Evolutionary conservation across 441 rosid genomes (phyloP).

Genomic region (Capsella rubella): DNA sequence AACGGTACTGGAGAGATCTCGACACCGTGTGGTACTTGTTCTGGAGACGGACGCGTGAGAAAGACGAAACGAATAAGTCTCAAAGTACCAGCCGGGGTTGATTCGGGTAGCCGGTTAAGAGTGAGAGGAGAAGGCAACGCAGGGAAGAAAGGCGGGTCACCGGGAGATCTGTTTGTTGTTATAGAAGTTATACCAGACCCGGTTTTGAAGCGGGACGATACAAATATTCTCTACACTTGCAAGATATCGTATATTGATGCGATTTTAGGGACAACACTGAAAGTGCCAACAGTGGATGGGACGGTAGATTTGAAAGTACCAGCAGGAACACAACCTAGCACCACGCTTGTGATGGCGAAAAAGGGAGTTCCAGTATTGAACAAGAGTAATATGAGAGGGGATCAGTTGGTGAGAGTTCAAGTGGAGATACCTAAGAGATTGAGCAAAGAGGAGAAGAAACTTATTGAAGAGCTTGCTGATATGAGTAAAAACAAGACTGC

Average conservation of each 20-base stretch:
- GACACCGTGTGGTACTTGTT: constrained; percentile 84
- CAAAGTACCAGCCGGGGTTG: constrained; percentile 97
- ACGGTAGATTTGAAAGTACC: constrained; percentile 93
- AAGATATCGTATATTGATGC: constrained; percentile 92
- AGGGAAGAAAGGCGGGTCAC: constrained; percentile 89
- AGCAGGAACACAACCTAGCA: constrained; percentile 88
- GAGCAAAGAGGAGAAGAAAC: constrained; percentile 85
- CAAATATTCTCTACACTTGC: constrained; percentile 84
- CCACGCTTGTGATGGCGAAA: constrained; percentile 92
- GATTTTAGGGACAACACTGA: constrained; percentile 81
- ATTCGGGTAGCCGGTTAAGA: constrained; percentile 91
- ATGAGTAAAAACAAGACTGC: constrained; percentile 88
- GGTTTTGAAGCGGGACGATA: constrained; percentile 87
- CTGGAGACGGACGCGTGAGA: constrained; percentile 89
- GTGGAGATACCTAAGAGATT: constrained; percentile 95
- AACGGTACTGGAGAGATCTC: constrained; percentile 82
- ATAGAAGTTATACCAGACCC: constrained; percentile 90
- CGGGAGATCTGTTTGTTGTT: constrained; percentile 89
- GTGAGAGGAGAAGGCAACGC: constrained; percentile 96
- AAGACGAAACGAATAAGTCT: constrained; percentile 89
- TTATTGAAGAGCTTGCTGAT: constrained; percentile 86
- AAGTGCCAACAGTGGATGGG: constrained; percentile 95
- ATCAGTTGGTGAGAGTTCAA: constrained; percentile 95
- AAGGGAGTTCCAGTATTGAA: constrained; percentile 92
- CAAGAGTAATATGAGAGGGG: constrained; percentile 89